Percentiles rank a stretch among this genome's conserved stretches.
These are phyloP conservation scores for Hypoxylon lienhwacheense DNA, from an alignment of 495 filamentous ascomycete species.

Conservation along the genomic window DNA sequence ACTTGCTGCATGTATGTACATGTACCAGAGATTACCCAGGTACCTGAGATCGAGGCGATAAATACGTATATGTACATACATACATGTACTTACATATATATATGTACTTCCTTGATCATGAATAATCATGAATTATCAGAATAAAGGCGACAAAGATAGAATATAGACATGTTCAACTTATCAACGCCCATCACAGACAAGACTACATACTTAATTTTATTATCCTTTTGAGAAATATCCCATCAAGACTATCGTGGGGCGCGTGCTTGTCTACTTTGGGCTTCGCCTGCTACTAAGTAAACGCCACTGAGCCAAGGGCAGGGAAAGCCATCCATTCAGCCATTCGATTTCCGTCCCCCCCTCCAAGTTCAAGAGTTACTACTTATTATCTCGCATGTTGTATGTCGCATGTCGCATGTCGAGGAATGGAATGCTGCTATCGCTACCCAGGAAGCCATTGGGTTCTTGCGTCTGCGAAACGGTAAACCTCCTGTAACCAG, in stretches of 20 bases:
- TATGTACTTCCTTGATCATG: background rate
- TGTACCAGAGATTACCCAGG: too few relatives aligned
- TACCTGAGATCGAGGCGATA: too few relatives aligned
- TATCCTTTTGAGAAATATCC: too few relatives aligned
- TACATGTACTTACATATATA: background rate
- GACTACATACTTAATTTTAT: slow-evolving; percentile 5
- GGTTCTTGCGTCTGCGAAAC: slow-evolving; percentile 11
- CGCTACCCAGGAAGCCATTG: slow-evolving; percentile 22
- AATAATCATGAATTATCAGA: too few relatives aligned
- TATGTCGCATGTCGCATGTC: slow-evolving; percentile 31
- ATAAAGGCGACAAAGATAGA: too few relatives aligned
- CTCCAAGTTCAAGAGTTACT: too few relatives aligned
- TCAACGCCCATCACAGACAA: slow-evolving; percentile 12
- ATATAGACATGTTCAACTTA: too few relatives aligned
- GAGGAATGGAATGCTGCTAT: slow-evolving; percentile 30
- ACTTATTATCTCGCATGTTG: too few relatives aligned
- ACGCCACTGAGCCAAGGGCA: slow-evolving; percentile 26
- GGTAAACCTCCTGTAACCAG: slow-evolving; percentile 14
- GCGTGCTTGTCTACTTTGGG: slow-evolving; percentile 17
- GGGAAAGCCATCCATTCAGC: slow-evolving; percentile 11
- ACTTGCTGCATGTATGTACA: background rate
- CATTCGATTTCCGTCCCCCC: slow-evolving; percentile 9
- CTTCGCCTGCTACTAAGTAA: slow-evolving; percentile 17
- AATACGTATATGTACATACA: background rate
- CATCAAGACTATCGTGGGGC: slow-evolving; percentile 18